Conservation (phyloP, 768 basidiomycete species). For the Mycena epipterygia region DNA sequence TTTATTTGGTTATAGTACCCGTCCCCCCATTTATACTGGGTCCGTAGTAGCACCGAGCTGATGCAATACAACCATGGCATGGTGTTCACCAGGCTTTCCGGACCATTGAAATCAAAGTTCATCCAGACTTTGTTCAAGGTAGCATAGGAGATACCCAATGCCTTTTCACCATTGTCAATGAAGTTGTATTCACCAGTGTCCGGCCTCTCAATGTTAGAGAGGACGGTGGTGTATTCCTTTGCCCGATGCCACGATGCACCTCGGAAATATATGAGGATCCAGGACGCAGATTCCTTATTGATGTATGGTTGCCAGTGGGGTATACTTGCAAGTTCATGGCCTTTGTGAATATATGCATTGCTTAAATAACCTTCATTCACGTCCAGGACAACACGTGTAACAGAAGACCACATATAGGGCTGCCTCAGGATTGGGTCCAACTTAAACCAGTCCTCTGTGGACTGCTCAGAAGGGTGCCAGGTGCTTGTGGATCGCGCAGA, state of each 20-base stretch:
- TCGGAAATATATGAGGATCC: not conserved
- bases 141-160: not conserved
- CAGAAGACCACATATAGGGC: not conserved
- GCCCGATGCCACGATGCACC: no score
- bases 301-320: slow-evolving; percentile 1
- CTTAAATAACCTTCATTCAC: not conserved
- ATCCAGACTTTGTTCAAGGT: not conserved
- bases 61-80: not conserved
- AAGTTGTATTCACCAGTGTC: not conserved
- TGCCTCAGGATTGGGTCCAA: not conserved
- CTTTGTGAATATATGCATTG: not conserved
- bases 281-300: not conserved
- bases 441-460: not conserved
- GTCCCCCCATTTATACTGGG: no score
- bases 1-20: no score
- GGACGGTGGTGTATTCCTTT: not conserved
- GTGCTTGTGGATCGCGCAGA: no score
- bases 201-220: not conserved
- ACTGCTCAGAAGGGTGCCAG: no score
- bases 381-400: not conserved
- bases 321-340: not conserved
- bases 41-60: not conserved
- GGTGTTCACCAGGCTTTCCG: not conserved
- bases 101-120: not conserved
- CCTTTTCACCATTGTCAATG: not conserved